phyloP scores from a whole-genome alignment of 2,329 filamentous ascomycete species.

The Epicoccum sorghinum region DNA sequence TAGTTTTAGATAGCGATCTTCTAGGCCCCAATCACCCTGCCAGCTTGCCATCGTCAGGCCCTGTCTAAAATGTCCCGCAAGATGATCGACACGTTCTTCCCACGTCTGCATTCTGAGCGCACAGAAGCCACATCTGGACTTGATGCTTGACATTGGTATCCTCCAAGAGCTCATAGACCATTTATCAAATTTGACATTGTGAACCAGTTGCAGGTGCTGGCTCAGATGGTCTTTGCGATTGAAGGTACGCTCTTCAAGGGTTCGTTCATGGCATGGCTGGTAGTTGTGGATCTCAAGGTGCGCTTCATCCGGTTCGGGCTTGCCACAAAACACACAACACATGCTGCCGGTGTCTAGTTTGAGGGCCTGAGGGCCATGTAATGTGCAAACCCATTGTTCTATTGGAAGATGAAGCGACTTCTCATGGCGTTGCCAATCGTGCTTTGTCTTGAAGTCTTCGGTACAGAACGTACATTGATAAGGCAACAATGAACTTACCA shows the following conservation, averaged over 20 bases:
- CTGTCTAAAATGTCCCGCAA: constrained; percentile 35
- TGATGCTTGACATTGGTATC: constrained; percentile 29
- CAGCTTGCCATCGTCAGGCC: constrained; percentile 34
- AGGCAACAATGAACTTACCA: constrained; percentile 19
- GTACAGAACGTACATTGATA: constrained; percentile 42
- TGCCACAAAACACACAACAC: constrained; percentile 16
- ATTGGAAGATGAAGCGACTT: constrained; percentile 37
- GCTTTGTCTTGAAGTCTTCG: constrained; percentile 38
- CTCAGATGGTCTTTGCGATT: constrained; percentile 38
- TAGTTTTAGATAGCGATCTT: constrained; percentile 18
- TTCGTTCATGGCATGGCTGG: constrained; percentile 27
- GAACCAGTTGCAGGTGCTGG: constrained; percentile 36
- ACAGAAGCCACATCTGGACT: constrained; percentile 35
- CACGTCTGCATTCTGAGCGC: constrained; percentile 26
- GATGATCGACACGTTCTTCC: constrained; percentile 31
- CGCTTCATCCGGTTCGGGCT: constrained; percentile 9
- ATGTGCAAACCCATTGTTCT: constrained; percentile 33
- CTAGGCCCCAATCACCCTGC: constrained; percentile 37
- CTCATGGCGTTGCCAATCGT: constrained; percentile 40
- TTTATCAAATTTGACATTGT: constrained; percentile 25
- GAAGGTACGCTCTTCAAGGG: constrained; percentile 34
- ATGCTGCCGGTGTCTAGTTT: constrained; percentile 11
- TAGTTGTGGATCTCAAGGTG: constrained; percentile 28
- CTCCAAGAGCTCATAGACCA: constrained; percentile 46
- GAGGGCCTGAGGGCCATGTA: constrained; percentile 5